Conservation (phyloP, 2,329 filamentous ascomycete species). For the Arthrobotrys sphaeroides region DNA sequence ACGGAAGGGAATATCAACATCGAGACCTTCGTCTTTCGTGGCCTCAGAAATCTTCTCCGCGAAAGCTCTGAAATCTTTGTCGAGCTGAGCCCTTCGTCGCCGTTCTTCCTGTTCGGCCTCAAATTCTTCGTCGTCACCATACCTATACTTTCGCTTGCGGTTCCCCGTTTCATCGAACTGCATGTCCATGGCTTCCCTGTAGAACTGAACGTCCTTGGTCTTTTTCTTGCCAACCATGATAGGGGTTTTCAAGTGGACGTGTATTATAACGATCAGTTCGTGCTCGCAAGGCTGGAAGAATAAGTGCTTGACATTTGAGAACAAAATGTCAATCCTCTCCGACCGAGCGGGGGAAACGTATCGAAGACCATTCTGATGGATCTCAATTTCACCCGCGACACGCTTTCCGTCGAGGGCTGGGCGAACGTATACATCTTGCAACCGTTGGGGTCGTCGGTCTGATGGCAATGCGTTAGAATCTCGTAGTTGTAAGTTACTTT, state of each 20-base stretch:
- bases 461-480: slow-evolving; percentile 66
- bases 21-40: slow-evolving; percentile 83
- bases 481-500: slow-evolving; percentile 16
- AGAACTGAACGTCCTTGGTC: slow-evolving; percentile 98
- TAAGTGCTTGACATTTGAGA: slow-evolving; percentile 97
- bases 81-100: slow-evolving; percentile 85
- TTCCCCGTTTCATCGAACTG: slow-evolving; percentile 99
- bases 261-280: slow-evolving; percentile 96
- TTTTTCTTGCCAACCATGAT: slow-evolving; percentile 99
- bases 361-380: slow-evolving; percentile 98
- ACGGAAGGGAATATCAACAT: slow-evolving; percentile 92
- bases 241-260: slow-evolving; percentile 96
- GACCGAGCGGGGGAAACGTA: slow-evolving; percentile 84
- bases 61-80: slow-evolving; percentile 94
- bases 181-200: slow-evolving; percentile 96
- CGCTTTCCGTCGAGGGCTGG: slow-evolving; percentile 96
- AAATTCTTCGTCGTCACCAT: slow-evolving; percentile 98
- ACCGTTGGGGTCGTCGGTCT: slow-evolving; percentile 79
- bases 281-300: slow-evolving; percentile 99
- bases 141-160: slow-evolving; percentile 95
- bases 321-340: slow-evolving; percentile 89
- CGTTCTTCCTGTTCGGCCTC: slow-evolving; percentile 98
- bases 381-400: slow-evolving; percentile 93
- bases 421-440: slow-evolving; percentile 94
- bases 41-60: slow-evolving; percentile 98